Conservation (phyloP, 352 stramenopile species). For the Blastocystis sp. region DNA sequence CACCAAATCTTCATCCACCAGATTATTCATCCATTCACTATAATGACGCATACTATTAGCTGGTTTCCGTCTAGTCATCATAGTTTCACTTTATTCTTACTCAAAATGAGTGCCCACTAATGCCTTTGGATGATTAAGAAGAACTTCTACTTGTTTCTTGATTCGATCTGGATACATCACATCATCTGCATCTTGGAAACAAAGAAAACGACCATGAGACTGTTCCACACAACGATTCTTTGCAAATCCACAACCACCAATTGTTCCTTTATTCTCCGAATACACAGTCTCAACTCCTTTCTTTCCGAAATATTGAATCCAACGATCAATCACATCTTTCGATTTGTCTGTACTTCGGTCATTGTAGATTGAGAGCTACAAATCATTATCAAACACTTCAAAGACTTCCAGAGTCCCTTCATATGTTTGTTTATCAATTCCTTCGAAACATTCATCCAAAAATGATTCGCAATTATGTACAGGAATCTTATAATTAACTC, state of each 20-base stretch:
- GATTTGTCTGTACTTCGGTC: slow-evolving; percentile 63
- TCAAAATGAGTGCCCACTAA: slow-evolving; percentile 64
- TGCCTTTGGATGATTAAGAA: slow-evolving; percentile 25
- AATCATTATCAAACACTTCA: background rate
- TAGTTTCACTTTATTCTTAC: background rate
- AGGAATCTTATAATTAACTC: slow-evolving; percentile 53
- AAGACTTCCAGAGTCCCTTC: slow-evolving; percentile 24
- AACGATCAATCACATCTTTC: slow-evolving; percentile 48
- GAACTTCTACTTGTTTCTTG: slow-evolving; percentile 56
- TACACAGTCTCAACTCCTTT: slow-evolving; percentile 24
- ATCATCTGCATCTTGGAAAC: slow-evolving; percentile 65
- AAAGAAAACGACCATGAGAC: slow-evolving; percentile 48
- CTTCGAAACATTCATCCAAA: slow-evolving; percentile 64
- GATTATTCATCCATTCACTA: slow-evolving; percentile 64
- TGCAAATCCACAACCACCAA: slow-evolving; percentile 59
- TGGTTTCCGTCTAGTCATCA: slow-evolving; percentile 57
- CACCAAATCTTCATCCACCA: slow-evolving; percentile 54
- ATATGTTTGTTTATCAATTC: slow-evolving; percentile 62
- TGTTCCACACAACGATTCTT: slow-evolving; percentile 62
- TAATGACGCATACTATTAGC: slow-evolving; percentile 64
- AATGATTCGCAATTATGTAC: slow-evolving; percentile 64
- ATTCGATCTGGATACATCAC: slow-evolving; percentile 64
- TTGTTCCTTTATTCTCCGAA: slow-evolving; percentile 4
- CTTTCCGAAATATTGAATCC: slow-evolving; percentile 40
- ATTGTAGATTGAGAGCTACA: slow-evolving; percentile 60